These are phyloP conservation scores for Gorgonomyces haynaldii DNA, from an alignment of 192 early-diverging fungal genomes.

Conservation along the genomic window DNA sequence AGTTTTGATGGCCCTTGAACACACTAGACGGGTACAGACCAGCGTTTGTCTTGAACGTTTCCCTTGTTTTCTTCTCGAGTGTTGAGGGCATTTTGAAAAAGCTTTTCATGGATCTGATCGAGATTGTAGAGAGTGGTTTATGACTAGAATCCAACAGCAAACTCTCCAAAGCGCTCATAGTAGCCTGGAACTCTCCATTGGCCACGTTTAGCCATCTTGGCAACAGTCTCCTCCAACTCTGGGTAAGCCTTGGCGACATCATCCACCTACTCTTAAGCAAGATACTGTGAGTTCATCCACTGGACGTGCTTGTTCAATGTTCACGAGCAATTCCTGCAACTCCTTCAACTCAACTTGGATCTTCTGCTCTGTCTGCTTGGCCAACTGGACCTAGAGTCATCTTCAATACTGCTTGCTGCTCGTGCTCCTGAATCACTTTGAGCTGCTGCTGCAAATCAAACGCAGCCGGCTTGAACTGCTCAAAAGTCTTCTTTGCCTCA, in stretches of 20 bases:
- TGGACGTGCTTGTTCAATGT: conserved; percentile 90
- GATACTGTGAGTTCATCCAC: conserved; percentile 84
- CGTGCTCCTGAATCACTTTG: conserved; percentile 40
- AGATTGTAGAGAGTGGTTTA: too few species aligned
- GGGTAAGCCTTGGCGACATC: conserved; percentile 90
- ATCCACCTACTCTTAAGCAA: conserved; percentile 54
- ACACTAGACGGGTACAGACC: not conserved
- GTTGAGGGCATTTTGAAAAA: not conserved
- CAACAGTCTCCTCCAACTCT: conserved; percentile 77
- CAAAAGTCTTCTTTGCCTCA: conserved; percentile 77
- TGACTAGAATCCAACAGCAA: too few species aligned
- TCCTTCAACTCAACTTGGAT: conserved; percentile 77
- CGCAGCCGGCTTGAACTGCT: conserved; percentile 63
- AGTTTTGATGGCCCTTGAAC: conserved; percentile 16
- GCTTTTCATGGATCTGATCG: too few species aligned
- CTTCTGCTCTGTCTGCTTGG: conserved; percentile 73
- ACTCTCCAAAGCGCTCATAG: too few species aligned
- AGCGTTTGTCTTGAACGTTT: too few species aligned
- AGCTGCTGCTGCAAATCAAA: conserved; percentile 81
- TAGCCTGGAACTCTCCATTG: conserved; percentile 89
- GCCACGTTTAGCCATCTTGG: conserved; percentile 83
- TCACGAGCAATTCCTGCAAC: conserved; percentile 74
- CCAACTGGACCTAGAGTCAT: conserved; percentile 53
- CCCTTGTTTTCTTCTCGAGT: not conserved
- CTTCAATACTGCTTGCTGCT: conserved; percentile 38